phyloP scores from a whole-genome alignment of 306 rosid genomes.

The Elaeagnus macrophylla region DNA sequence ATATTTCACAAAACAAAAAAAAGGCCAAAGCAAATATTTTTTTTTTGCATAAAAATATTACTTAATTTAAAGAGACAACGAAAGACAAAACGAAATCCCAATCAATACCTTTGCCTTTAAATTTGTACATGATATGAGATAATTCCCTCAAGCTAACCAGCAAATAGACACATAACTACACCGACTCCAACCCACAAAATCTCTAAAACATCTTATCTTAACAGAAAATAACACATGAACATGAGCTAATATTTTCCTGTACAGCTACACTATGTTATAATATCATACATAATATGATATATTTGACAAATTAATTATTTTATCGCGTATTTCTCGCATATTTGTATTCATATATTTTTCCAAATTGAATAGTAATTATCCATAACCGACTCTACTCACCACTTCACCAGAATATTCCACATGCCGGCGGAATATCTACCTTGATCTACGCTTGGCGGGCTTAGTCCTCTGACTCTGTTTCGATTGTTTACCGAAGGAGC shows the following conservation, averaged over 20 bases:
- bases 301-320: too few relatives aligned
- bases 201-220: slow-evolving; percentile 1
- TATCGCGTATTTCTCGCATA: too few relatives aligned
- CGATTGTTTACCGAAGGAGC: slow-evolving; percentile 39
- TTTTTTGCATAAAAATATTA: neutral
- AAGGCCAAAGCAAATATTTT: too few relatives aligned
- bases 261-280: too few relatives aligned
- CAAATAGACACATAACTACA: slow-evolving; percentile 33
- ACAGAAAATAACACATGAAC: slow-evolving; percentile 8
- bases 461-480: slow-evolving; percentile 30
- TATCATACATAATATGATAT: too few relatives aligned
- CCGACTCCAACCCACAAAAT: slow-evolving; percentile 14
- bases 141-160: slow-evolving; percentile 9
- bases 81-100: neutral
- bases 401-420: slow-evolving; percentile 8
- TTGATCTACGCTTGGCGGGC: slow-evolving; percentile 34
- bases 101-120: slow-evolving; percentile 3
- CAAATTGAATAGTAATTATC: too few relatives aligned
- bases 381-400: neutral
- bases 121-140: slow-evolving; percentile 10
- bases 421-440: slow-evolving; percentile 24
- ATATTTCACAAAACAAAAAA: too few relatives aligned
- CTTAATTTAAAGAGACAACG: too few relatives aligned
- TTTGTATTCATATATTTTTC: too few relatives aligned
- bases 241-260: slow-evolving; percentile 1